Conservation (phyloP, 2,329 filamentous ascomycete genomes). For the Ophiobolus disseminans region DNA sequence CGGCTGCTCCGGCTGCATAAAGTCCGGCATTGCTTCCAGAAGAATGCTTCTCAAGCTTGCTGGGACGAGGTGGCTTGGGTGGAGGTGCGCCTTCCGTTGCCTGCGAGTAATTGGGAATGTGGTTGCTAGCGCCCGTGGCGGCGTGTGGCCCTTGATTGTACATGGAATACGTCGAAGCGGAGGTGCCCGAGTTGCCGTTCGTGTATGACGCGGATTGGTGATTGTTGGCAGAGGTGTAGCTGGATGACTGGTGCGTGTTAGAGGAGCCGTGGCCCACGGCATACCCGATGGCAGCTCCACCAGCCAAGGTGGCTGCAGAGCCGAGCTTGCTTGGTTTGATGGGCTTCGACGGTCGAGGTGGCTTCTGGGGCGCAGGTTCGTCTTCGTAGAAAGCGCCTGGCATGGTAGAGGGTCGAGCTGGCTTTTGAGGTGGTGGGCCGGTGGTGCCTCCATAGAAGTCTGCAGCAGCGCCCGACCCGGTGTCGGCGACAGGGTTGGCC, state of each 20-base stretch:
- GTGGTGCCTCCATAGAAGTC: slow-evolving; percentile 58
- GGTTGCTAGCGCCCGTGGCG: slow-evolving; percentile 40
- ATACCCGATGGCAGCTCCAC: slow-evolving; percentile 53
- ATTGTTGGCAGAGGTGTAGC: slow-evolving; percentile 32
- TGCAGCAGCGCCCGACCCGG: slow-evolving; percentile 65
- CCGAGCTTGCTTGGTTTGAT: slow-evolving; percentile 45
- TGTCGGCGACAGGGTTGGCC: slow-evolving; percentile 64
- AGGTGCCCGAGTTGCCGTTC: slow-evolving; percentile 24
- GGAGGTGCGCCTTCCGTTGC: slow-evolving; percentile 33
- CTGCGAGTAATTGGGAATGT: slow-evolving; percentile 43
- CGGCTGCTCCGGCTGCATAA: slow-evolving; percentile 56
- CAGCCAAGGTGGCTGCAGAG: slow-evolving; percentile 45
- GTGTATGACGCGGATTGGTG: slow-evolving; percentile 34
- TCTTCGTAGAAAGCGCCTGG: slow-evolving; percentile 48
- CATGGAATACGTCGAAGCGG: slow-evolving; percentile 34
- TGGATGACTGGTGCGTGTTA: slow-evolving; percentile 29
- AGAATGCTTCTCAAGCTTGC: slow-evolving; percentile 53
- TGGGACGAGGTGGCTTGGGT: slow-evolving; percentile 44
- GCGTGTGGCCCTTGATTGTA: slow-evolving; percentile 35
- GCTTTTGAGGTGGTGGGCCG: slow-evolving; percentile 39
- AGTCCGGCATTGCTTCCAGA: slow-evolving; percentile 53
- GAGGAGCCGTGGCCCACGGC: slow-evolving; percentile 46
- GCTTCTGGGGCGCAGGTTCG: slow-evolving; percentile 37
- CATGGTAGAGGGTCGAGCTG: slow-evolving; percentile 43
- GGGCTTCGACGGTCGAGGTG: slow-evolving; percentile 42